phyloP scores from a whole-genome alignment of 2,329 filamentous ascomycete genomes.

The Diplodia seriata region DNA sequence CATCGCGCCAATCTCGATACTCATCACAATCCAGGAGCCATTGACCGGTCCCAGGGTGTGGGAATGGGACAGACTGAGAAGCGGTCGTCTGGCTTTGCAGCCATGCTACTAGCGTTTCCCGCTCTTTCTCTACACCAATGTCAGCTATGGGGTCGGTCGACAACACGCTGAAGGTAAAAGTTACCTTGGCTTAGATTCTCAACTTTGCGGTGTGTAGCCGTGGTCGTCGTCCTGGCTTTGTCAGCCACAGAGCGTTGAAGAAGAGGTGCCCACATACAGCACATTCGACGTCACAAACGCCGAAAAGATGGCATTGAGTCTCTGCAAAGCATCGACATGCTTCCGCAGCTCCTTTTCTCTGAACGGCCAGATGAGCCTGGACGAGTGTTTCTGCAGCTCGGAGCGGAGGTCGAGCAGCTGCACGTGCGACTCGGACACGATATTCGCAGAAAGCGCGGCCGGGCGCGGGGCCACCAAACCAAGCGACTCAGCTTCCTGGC shows the following conservation, averaged over 20 bases:
- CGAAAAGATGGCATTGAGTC: neutral
- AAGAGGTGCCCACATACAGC: neutral
- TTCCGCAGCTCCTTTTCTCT: neutral
- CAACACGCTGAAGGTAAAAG: too few relatives aligned
- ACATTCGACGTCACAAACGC: neutral
- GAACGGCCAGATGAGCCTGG: neutral
- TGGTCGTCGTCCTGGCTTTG: neutral
- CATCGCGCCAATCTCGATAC: neutral
- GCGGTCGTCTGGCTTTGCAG: neutral
- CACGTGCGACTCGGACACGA: neutral
- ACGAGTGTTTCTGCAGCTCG: conserved; percentile 3
- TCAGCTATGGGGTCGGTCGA: too few relatives aligned
- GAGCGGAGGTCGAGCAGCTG: neutral
- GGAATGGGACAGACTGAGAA: neutral
- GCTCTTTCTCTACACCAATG: neutral
- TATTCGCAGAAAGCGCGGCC: neutral
- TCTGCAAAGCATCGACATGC: neutral
- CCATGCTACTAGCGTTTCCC: neutral
- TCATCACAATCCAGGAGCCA: neutral
- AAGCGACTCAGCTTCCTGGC: neutral
- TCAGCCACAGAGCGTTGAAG: neutral
- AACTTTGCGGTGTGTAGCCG: neutral
- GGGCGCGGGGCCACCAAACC: neutral
- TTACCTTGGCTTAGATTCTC: neutral
- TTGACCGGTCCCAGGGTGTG: neutral